Conservation (phyloP, 257 asterid genomes). For the Nicotiana undulata region DNA sequence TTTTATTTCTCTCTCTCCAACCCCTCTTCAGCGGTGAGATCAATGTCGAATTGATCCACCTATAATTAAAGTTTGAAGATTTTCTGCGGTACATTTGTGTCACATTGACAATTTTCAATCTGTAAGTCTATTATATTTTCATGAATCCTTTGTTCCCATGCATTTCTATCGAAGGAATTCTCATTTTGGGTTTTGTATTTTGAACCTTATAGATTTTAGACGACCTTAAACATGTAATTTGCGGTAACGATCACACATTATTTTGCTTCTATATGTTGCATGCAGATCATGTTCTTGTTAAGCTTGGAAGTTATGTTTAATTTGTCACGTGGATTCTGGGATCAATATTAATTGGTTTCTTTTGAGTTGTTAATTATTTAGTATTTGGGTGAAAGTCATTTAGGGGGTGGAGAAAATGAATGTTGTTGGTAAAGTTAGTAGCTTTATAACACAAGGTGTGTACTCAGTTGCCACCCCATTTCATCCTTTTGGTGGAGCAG, state of each 20-base stretch:
- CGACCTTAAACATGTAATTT: background rate
- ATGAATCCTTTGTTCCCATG: background rate
- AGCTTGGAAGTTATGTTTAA: background rate
- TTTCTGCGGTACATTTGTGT: background rate
- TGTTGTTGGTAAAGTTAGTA: slow-evolving; percentile 72
- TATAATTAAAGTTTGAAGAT: background rate
- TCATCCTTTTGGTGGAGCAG: slow-evolving; percentile 97
- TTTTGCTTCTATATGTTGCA: background rate
- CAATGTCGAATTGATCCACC: background rate
- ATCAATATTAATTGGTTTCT: background rate
- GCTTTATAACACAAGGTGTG: slow-evolving; percentile 67
- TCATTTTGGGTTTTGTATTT: background rate
- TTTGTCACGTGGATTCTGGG: background rate
- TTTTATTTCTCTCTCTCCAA: background rate
- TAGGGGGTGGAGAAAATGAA: slow-evolving; percentile 47
- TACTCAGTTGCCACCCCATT: slow-evolving; percentile 92
- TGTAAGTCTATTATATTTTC: background rate
- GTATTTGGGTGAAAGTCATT: slow-evolving; percentile 11
- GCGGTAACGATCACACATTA: background rate
- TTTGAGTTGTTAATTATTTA: background rate
- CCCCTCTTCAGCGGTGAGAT: background rate
- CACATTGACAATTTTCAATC: background rate
- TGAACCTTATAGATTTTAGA: background rate
- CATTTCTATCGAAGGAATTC: background rate
- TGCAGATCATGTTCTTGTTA: background rate